Evolutionary conservation across 73 alveolate species (phyloP), one percentile per base, ranked within the genome.

Genomic region (Paramecium caudatum): DNA sequence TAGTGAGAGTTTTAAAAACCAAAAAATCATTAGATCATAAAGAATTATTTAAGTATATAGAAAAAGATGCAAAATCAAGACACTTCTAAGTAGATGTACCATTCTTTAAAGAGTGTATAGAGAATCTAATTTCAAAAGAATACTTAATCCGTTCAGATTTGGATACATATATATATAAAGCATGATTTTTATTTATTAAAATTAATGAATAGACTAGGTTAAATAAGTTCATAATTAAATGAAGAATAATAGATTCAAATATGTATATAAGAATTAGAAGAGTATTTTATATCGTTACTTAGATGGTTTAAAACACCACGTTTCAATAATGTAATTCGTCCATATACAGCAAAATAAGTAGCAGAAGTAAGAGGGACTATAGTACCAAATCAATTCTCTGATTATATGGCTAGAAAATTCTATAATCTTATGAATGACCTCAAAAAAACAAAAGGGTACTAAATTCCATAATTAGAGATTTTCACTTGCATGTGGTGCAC

Each of bases 401-500:
- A 86, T 78, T 86, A 62, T 43, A 45, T 47, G 82, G 46, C 94
- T 13, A 68, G 61, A 46, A 90, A 90, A 85, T 47, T 70, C 82
- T 90, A 68, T 50, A 27, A 70, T 19, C 91, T 90, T 36, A 27
- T 90, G 36, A 86, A 37, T 46, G 88, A 86, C 55, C 43, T 74
- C 36, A 74, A 45, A 74, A 7, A 74, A 39, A 74, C 23, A 45
- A 39, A 74, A 39, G 88, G 88, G 62, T 41, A 45, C 21, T 5
- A 5, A 61, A 82, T 19, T 37, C 19, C 9, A 21, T 32, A 17
- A 91, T 46, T 50, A 86, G 91, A 91, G 96, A 15, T 86, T 94
- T 91, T 93, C 97, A 39, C 83, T 80, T 82, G 94, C 99, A 55
- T 95, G 86, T 49, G 99, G 99, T 9, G 97, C 98, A 17, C 55